These are phyloP conservation scores for Tubosaeta brunneosetosa DNA, from an alignment of 768 basidiomycete species.

Conservation along the genomic window DNA sequence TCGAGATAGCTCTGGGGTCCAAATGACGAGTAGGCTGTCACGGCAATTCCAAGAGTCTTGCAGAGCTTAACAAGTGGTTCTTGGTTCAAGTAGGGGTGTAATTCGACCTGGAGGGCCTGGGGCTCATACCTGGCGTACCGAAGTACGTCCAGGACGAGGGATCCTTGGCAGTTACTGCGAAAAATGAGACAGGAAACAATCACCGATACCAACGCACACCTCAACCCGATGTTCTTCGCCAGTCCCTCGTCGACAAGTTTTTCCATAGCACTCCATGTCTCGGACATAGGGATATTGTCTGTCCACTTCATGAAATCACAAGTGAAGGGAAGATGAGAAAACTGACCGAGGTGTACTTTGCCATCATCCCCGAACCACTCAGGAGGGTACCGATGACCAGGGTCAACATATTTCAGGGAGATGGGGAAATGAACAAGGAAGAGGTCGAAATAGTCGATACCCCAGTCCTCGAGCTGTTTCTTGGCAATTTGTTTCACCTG, in stretches of 20 bases:
- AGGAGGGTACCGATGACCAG: slow-evolving; percentile 69
- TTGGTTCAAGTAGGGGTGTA: slow-evolving; percentile 54
- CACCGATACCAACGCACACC: slow-evolving; percentile 34
- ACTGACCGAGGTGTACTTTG: slow-evolving; percentile 59
- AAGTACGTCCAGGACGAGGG: slow-evolving; percentile 68
- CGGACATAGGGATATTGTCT: slow-evolving; percentile 68
- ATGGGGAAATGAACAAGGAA: slow-evolving; percentile 86
- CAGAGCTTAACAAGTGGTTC: slow-evolving; percentile 41
- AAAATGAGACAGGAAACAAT: not conserved
- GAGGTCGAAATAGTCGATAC: slow-evolving; percentile 78
- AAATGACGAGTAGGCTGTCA: slow-evolving; percentile 56
- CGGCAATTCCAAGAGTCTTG: slow-evolving; percentile 41
- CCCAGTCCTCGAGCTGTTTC: slow-evolving; percentile 75
- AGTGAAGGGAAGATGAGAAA: not conserved
- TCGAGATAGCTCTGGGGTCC: slow-evolving; percentile 59
- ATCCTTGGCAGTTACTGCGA: slow-evolving; percentile 67
- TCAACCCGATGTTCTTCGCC: slow-evolving; percentile 76
- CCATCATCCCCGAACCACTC: slow-evolving; percentile 78
- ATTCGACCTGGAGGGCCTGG: slow-evolving; percentile 56
- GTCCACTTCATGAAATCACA: not conserved
- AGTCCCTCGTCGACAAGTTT: slow-evolving; percentile 65
- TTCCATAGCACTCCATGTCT: slow-evolving; percentile 86
- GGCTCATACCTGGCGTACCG: slow-evolving; percentile 69
- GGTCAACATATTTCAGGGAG: slow-evolving; percentile 76
- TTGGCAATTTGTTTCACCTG: slow-evolving; percentile 53